Evolutionary conservation across 2,329 filamentous ascomycete species (phyloP), one percentile per base, ranked within the genome.

Genomic region (Zymoseptoria ardabiliae): DNA sequence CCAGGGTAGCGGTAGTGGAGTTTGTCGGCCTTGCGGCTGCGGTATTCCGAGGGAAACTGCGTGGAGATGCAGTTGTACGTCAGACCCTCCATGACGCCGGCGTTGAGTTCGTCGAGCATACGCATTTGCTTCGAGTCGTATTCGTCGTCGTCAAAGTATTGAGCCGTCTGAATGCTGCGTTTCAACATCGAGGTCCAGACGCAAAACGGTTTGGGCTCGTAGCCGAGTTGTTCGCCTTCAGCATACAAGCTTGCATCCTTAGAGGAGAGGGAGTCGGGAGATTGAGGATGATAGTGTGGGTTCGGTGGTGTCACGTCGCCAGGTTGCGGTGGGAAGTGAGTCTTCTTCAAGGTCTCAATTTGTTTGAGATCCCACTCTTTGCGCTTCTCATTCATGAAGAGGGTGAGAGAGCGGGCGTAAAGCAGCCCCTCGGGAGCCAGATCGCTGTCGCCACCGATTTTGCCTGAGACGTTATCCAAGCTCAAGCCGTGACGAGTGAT

Each of bases 141-240:
- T 57, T 96, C 90, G 21, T 97, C 93, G 65, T 97, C 94, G 66
- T 96, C 89, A 73, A 97, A 99, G 73, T 89, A 88, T 64, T 94
- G 86, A 0, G 89, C 91, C 0, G 92, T 95, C 71, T 96, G 86
- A 55, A 94, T 87, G 61, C 90, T 91, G 64, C 94, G 89, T 72
- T 89, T 88, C 63, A 99, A 83, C 93, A 97, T 97, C 2, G 90
- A 96, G 0, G 93, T 97, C 94, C 94, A 99, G 17, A 99, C 90
- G 73, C 94, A 99, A 72, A 97, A 97, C 72, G 91, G 91, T 78
- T 96, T 96, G 13, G 67, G 64, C 58, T 69, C 61, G 55, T 69
- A 89, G 83, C 28, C 28, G 86, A 65, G 58, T 7, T 60, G 45
- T 41, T 67, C 61, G 50, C 59, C 54, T 21, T 61, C 55, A 21